A percentile compares a stretch with the other conserved stretches of the same genome.
Conservation (phyloP, 345 rosid genomes). For the Linum trigynum region DNA sequence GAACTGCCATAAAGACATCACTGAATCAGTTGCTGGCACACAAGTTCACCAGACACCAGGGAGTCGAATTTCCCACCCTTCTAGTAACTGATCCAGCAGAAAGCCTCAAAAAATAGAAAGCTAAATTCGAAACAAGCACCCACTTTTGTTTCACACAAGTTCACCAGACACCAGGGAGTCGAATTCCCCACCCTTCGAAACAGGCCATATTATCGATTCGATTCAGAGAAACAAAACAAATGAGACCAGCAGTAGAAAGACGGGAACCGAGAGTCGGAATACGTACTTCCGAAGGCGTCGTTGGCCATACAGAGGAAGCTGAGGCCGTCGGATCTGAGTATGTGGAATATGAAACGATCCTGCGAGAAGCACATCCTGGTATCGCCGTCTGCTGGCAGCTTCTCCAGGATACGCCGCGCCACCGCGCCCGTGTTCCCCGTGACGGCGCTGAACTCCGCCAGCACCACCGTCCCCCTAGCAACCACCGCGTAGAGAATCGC, state of each 20-base stretch:
- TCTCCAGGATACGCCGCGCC: constrained; percentile 79
- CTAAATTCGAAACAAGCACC: background rate
- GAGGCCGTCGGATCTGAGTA: constrained; percentile 86
- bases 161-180: too few relatives aligned
- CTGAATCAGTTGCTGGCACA: constrained; percentile 7
- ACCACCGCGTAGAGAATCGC: constrained; percentile 89
- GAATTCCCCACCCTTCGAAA: too few relatives aligned
- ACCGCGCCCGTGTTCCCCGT: constrained; percentile 91
- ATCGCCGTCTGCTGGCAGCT: constrained; percentile 59
- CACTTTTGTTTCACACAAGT: too few relatives aligned
- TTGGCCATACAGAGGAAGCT: constrained; percentile 94
- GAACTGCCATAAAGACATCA: constrained; percentile 7
- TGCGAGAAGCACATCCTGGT: constrained; percentile 86
- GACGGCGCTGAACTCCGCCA: constrained; percentile 95
- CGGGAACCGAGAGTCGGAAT: background rate
- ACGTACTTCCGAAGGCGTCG: constrained; percentile 84
- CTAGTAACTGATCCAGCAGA: background rate
- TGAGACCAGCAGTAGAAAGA: background rate
- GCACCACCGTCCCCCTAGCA: constrained; percentile 82
- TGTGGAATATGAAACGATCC: constrained; percentile 86
- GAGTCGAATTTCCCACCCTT: too few relatives aligned
- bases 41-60: background rate
- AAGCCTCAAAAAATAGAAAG: background rate
- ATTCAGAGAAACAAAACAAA: background rate
- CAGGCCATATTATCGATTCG: too few relatives aligned